Evolutionary conservation across 2,329 filamentous ascomycete species (phyloP).

Genomic region (Camillea tinctor): DNA sequence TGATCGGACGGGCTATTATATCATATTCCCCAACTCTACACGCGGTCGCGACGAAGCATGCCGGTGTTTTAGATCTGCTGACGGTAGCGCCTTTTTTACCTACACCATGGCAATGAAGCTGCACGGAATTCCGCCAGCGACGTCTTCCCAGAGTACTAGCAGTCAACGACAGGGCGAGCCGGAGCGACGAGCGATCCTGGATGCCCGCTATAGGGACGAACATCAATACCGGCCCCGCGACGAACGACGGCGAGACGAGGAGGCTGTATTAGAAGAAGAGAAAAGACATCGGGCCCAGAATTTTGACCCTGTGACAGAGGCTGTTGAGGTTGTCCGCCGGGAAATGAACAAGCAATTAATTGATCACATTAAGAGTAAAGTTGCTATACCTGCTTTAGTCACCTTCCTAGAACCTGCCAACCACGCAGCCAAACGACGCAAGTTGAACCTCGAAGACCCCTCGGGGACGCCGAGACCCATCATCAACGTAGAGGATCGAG

Average conservation of each 20-base stretch:
- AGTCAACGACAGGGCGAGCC: slow-evolving; percentile 24
- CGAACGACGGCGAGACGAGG: slow-evolving; percentile 69
- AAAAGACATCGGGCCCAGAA: slow-evolving; percentile 84
- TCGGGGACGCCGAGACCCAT: slow-evolving; percentile 39
- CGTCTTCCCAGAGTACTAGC: slow-evolving; percentile 30
- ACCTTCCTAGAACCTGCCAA: slow-evolving; percentile 80
- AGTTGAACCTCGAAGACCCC: slow-evolving; percentile 56
- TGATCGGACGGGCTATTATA: slow-evolving; percentile 85
- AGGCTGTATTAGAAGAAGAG: slow-evolving; percentile 83
- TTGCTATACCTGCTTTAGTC: slow-evolving; percentile 78
- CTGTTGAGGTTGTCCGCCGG: slow-evolving; percentile 71
- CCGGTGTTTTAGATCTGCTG: slow-evolving; percentile 73
- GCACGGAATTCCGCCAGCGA: slow-evolving; percentile 42
- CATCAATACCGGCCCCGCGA: slow-evolving; percentile 65
- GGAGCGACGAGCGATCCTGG: slow-evolving; percentile 34
- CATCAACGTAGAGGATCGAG: slow-evolving; percentile 59
- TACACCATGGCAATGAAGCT: slow-evolving; percentile 91
- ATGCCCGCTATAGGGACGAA: slow-evolving; percentile 61
- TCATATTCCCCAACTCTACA: slow-evolving; percentile 80
- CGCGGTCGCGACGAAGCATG: slow-evolving; percentile 77
- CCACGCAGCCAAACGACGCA: slow-evolving; percentile 75
- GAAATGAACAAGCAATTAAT: slow-evolving; percentile 87
- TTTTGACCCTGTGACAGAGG: slow-evolving; percentile 86
- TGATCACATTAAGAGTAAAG: slow-evolving; percentile 81
- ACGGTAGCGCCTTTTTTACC: slow-evolving; percentile 84